phyloP scores from a whole-genome alignment of 176 grass and related monocot genomes.

The Musa beccarii region DNA sequence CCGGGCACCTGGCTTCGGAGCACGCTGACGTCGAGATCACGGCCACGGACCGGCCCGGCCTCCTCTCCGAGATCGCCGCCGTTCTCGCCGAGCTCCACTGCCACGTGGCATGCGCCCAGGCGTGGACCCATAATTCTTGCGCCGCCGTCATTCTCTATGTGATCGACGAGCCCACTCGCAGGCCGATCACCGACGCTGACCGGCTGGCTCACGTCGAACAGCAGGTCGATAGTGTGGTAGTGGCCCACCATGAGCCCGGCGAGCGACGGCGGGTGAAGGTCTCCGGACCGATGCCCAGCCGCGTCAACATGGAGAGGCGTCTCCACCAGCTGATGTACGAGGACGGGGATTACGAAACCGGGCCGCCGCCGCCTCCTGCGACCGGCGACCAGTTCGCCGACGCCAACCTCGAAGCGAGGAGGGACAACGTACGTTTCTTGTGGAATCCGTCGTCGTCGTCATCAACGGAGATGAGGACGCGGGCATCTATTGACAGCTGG shows the following conservation, averaged over 20 bases:
- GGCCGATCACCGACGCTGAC: slow-evolving; percentile 7
- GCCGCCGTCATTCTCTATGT: slow-evolving; percentile 48
- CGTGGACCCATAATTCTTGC: slow-evolving; percentile 51
- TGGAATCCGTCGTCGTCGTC: slow-evolving; percentile 20
- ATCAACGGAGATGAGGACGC: slow-evolving; percentile 21
- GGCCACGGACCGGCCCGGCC: slow-evolving; percentile 42
- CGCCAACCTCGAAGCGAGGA: slow-evolving; percentile 14
- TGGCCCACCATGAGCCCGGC: slow-evolving; percentile 28
- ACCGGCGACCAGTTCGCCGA: not conserved
- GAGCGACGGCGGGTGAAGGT: slow-evolving; percentile 38
- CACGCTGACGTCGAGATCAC: slow-evolving; percentile 55
- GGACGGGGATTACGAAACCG: slow-evolving; percentile 48
- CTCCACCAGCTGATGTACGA: slow-evolving; percentile 72
- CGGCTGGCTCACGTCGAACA: slow-evolving; percentile 41
- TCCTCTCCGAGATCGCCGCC: slow-evolving; percentile 49
- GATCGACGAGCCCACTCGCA: not conserved
- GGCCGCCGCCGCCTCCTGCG: slow-evolving; percentile 29
- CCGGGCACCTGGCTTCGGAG: slow-evolving; percentile 39
- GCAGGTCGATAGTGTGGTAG: slow-evolving; percentile 42
- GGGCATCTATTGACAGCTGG: slow-evolving; percentile 51
- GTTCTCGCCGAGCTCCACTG: slow-evolving; percentile 46
- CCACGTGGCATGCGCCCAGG: slow-evolving; percentile 44
- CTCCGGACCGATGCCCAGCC: slow-evolving; percentile 33
- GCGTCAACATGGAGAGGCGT: slow-evolving; percentile 50
- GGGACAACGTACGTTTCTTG: not conserved